These are phyloP conservation scores for Eurotiales sp. DNA, from an alignment of 2,329 filamentous ascomycete species.

Conservation along the genomic window DNA sequence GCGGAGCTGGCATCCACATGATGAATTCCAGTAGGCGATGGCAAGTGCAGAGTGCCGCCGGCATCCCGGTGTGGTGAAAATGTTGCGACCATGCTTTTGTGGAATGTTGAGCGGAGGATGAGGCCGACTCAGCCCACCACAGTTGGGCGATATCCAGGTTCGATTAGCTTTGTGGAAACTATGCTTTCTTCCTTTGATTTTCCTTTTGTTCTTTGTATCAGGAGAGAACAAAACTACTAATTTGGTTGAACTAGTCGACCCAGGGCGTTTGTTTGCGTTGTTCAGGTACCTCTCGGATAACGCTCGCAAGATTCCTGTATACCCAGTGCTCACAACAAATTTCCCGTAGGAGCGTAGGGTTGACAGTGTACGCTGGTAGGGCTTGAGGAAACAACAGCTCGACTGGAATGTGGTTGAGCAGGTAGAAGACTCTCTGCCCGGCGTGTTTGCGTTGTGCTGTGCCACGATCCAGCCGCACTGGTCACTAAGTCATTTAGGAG, in stretches of 20 bases:
- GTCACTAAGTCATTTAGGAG: conserved; percentile 28
- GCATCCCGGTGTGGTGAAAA: conserved; percentile 49
- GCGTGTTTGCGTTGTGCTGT: conserved; percentile 5
- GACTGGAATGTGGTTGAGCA: conserved; percentile 4
- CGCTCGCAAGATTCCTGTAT: neutral
- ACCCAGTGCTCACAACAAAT: neutral
- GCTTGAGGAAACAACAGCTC: neutral
- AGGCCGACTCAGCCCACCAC: neutral
- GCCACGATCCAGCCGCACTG: conserved; percentile 14
- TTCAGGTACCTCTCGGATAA: no score
- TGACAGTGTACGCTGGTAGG: conserved; percentile 13
- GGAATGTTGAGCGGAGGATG: conserved; percentile 10
- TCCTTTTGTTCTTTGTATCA: neutral
- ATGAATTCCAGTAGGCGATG: conserved; percentile 78
- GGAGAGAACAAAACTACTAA: neutral
- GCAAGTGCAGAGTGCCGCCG: conserved; percentile 77
- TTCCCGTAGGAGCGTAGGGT: conserved; percentile 17
- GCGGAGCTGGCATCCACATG: conserved; percentile 78
- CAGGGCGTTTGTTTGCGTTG: no score
- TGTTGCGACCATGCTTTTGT: conserved; percentile 42
- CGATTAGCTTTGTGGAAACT: neutral
- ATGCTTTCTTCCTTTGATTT: neutral
- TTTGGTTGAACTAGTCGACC: neutral
- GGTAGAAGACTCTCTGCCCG: neutral
- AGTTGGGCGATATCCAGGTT: neutral